Base-by-base conservation (phyloP, 1,139 yeast genomes). In the Fermentozyma sake region DNA sequence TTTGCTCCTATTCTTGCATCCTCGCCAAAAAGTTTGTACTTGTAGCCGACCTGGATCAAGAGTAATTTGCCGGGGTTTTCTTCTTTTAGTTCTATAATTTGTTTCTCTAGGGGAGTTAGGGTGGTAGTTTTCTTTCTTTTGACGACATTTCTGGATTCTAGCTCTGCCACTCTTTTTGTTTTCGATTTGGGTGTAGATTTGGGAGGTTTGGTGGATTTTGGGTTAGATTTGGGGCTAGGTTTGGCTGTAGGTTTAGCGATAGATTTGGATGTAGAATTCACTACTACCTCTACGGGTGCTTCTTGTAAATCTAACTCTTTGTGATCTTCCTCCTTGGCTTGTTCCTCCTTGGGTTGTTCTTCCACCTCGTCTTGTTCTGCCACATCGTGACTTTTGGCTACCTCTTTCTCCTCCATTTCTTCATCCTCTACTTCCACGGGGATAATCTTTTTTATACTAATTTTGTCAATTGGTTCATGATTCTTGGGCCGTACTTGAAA, bases 11-110 rank as follows among this genome's bases (percentile, higher is more conserved):
- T 61, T 11, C 60, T 64, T 0, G 97, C 97, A 56, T 89, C 96
- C 30, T 76, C 70, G 0, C 95, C 96, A 50, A 76, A 86, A 34
- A 87, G 78, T 46, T 83, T 83, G 58, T 78, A 91, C 52, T 86
- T 86, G 56, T 91, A 91, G 0, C 98, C 98, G 6, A 84, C 93
- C 48, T 91, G 93, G 14, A 91, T 68, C 0, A 91, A 77, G 6
- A 91, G 60, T 2, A 91, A 43, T 25, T 84, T 82, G 37, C 85
- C 95, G 26, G 53, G 50, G 47, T 89, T 61, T 2, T 56, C 50
- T 4, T 54, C 44, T 43, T 86, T 86, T 28, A 91, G 57, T 4
- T 75, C 78, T 14, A 77, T 58, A 33, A 79, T 77, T 49, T 89
- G 97, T 34, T 70, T 70, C 41, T 87, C 96, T 26, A 87, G 57